These are phyloP conservation scores for Blastobotrys muscicola DNA, from an alignment of 805 yeast species.

Conservation along the genomic window DNA sequence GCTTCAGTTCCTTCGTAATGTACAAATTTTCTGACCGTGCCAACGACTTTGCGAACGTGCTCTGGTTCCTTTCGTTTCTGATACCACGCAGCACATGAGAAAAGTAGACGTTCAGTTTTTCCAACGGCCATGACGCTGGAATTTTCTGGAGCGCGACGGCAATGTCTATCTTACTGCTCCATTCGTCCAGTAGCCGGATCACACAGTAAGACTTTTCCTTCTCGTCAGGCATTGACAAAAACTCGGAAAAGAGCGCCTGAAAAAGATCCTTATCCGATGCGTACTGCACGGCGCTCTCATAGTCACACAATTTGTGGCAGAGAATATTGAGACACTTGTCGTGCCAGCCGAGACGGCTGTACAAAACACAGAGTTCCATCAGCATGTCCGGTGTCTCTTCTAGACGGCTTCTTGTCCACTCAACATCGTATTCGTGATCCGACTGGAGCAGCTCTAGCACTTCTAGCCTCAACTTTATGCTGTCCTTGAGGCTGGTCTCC, in stretches of 20 bases:
- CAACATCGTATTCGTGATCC: constrained; percentile 18
- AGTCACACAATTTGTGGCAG: constrained; percentile 26
- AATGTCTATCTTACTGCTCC: constrained; percentile 23
- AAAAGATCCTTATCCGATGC: constrained; percentile 18
- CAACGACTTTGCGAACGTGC: constrained; percentile 11
- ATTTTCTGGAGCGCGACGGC: constrained; percentile 20
- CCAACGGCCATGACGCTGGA: constrained; percentile 27
- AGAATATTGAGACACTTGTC: constrained; percentile 26
- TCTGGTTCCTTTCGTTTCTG: constrained; percentile 14
- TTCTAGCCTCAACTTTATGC: constrained; percentile 17
- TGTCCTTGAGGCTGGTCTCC: constrained; percentile 1
- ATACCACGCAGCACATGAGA: constrained; percentile 10
- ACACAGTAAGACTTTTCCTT: constrained; percentile 18
- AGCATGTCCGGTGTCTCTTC: constrained; percentile 20
- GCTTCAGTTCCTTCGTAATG: constrained; percentile 8
- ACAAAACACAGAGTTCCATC: constrained; percentile 27
- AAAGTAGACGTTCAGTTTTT: constrained; percentile 20
- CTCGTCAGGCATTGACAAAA: constrained; percentile 16
- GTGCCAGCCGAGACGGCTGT: constrained; percentile 25
- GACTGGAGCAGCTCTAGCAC: constrained; percentile 18
- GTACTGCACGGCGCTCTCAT: constrained; percentile 25
- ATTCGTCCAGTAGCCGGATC: constrained; percentile 21
- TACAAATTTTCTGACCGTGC: constrained; percentile 14
- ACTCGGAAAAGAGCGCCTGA: constrained; percentile 19
- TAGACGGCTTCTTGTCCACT: constrained; percentile 9